These are phyloP conservation scores for Microbotryum intermedium DNA, from an alignment of 1,284 basidiomycete species.

Conservation along the genomic window DNA sequence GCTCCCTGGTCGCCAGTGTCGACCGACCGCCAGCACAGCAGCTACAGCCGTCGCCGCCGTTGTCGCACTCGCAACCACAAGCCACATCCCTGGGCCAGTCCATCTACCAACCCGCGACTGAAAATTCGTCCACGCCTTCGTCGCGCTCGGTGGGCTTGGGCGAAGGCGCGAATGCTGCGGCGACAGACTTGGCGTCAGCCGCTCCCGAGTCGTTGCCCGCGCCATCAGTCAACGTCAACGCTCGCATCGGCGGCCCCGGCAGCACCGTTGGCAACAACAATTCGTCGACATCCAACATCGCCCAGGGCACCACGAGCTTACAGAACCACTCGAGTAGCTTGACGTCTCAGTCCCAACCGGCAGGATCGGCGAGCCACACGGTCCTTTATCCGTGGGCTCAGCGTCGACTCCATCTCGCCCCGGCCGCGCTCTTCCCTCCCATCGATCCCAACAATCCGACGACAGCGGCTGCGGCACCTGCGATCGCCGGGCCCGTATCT, in stretches of 20 bases:
- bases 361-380: constrained; percentile 6
- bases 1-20: not conserved
- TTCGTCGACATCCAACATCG: no score
- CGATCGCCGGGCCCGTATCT: constrained; percentile 31
- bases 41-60: not conserved
- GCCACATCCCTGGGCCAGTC: not conserved
- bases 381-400: constrained; percentile 35
- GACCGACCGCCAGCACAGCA: not conserved
- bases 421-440: constrained; percentile 28
- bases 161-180: no score
- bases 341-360: not conserved
- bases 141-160: no score
- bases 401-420: constrained; percentile 26
- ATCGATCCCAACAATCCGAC: constrained; percentile 1
- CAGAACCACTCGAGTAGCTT: no score
- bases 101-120: not conserved
- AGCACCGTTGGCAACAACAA: no score
- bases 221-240: no score
- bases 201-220: no score
- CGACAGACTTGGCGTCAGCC: no score
- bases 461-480: not conserved
- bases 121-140: not conserved
- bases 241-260: no score
- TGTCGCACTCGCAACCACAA: not conserved
- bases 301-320: no score